phyloP scores from a whole-genome alignment of 768 basidiomycete genomes.

The Termitomyces eurrhizus region DNA sequence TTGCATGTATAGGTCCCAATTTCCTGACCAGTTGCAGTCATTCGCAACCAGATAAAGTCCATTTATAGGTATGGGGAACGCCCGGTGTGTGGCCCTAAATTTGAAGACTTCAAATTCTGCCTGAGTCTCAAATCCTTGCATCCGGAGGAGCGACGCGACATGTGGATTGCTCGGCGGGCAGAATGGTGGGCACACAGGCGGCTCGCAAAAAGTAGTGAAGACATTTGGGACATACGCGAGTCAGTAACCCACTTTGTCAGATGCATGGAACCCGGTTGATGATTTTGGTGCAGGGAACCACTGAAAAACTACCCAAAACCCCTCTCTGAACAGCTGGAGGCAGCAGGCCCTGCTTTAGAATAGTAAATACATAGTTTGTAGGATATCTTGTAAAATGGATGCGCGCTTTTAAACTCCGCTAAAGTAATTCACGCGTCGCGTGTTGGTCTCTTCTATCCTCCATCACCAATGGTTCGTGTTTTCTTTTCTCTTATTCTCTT shows the following conservation, averaged over 20 bases:
- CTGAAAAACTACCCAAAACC: slow-evolving; percentile 45
- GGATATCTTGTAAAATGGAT: background rate
- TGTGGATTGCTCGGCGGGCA: slow-evolving; percentile 83
- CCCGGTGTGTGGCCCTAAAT: slow-evolving; percentile 68
- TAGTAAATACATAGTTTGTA: background rate
- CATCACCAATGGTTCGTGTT: slow-evolving; percentile 29
- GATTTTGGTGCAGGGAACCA: slow-evolving; percentile 37
- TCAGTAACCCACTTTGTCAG: slow-evolving; percentile 33
- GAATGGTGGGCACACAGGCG: slow-evolving; percentile 93
- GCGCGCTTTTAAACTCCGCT: slow-evolving; percentile 40
- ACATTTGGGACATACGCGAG: slow-evolving; percentile 89
- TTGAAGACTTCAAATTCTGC: slow-evolving; percentile 95
- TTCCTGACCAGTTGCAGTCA: slow-evolving; percentile 39
- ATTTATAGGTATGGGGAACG: slow-evolving; percentile 83
- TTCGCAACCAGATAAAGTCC: slow-evolving; percentile 76
- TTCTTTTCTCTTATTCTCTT: slow-evolving; percentile 4
- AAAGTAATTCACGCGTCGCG: slow-evolving; percentile 43
- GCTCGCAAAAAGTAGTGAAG: slow-evolving; percentile 81
- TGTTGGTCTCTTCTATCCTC: slow-evolving; percentile 17
- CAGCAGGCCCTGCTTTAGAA: slow-evolving; percentile 8
- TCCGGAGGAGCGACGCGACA: slow-evolving; percentile 71
- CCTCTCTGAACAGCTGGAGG: slow-evolving; percentile 19
- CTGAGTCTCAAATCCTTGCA: slow-evolving; percentile 76
- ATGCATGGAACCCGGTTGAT: background rate
- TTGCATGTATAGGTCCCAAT: slow-evolving; percentile 9